These are phyloP conservation scores for Boletales sp. DNA, from an alignment of 768 basidiomycete genomes.

Conservation along the genomic window DNA sequence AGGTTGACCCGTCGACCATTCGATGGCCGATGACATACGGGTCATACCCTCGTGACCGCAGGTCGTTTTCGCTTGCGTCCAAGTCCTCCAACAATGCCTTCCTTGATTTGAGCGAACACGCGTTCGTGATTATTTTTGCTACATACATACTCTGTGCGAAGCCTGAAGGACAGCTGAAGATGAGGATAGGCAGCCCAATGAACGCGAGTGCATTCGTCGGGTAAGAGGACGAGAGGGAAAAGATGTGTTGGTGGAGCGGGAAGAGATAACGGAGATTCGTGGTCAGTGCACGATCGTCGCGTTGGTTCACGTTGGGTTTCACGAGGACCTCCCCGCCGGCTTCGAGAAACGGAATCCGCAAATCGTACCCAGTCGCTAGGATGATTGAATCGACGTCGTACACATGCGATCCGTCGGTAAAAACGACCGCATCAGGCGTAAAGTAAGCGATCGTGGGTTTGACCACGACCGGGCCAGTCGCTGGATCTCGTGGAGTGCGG, in stretches of 20 bases:
- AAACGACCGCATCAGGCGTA: conserved; percentile 40
- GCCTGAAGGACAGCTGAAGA: conserved; percentile 36
- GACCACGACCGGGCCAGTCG: conserved; percentile 21
- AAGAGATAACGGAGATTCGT: conserved; percentile 54
- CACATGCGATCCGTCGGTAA: conserved; percentile 42
- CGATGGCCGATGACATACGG: conserved; percentile 49
- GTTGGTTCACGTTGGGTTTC: conserved; percentile 14
- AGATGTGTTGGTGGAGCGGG: conserved; percentile 51
- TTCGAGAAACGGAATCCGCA: conserved; percentile 48
- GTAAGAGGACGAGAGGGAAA: conserved; percentile 45
- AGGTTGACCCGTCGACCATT: conserved; percentile 10
- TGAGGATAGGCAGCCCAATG: conserved; percentile 48
- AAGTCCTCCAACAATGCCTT: too few species aligned
- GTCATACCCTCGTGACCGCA: conserved; percentile 37
- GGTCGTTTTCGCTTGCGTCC: conserved; percentile 23
- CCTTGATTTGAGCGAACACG: conserved; percentile 35
- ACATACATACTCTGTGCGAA: conserved; percentile 43
- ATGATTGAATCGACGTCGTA: conserved; percentile 44
- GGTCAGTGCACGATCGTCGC: conserved; percentile 29
- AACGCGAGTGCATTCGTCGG: conserved; percentile 53
- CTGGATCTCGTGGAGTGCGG: conserved; percentile 21
- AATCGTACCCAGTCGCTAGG: conserved; percentile 55
- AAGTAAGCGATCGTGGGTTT: conserved; percentile 51
- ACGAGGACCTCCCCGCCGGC: conserved; percentile 20
- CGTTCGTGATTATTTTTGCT: conserved; percentile 42